A percentile compares a stretch with the other conserved stretches of the same genome.
These are phyloP conservation scores for Marsdenia floribunda DNA, from an alignment of 257 asterid genomes.

Conservation along the genomic window DNA sequence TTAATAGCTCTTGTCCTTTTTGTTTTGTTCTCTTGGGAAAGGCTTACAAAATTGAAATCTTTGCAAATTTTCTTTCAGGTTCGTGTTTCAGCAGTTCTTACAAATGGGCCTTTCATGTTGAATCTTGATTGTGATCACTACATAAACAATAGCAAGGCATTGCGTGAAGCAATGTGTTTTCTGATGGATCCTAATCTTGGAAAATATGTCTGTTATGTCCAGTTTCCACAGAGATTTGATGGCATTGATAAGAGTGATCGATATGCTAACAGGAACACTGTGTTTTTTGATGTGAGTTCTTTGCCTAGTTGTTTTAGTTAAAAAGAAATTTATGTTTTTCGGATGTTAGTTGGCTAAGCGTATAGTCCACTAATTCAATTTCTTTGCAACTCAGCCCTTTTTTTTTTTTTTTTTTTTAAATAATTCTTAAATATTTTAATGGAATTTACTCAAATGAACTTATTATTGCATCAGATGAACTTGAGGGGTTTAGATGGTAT, in stretches of 20 bases:
- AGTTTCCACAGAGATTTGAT: slow-evolving; percentile 95
- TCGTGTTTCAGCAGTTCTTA: slow-evolving; percentile 96
- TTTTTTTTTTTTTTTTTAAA: no score
- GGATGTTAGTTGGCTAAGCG: background rate
- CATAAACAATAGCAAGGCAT: slow-evolving; percentile 95
- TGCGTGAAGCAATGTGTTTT: slow-evolving; percentile 97
- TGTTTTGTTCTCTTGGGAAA: slow-evolving; percentile 8
- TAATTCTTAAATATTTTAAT: background rate
- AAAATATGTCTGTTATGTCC: slow-evolving; percentile 93
- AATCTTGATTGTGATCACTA: slow-evolving; percentile 99
- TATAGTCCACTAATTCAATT: background rate
- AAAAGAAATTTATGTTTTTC: background rate
- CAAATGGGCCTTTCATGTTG: slow-evolving; percentile 95
- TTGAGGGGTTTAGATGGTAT: slow-evolving; percentile 96
- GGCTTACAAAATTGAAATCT: slow-evolving; percentile 19
- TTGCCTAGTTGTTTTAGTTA: background rate
- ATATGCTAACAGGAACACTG: slow-evolving; percentile 94
- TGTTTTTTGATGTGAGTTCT: slow-evolving; percentile 87
- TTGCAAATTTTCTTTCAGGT: slow-evolving; percentile 47
- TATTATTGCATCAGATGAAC: slow-evolving; percentile 54
- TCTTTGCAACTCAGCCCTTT: background rate
- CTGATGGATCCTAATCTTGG: slow-evolving; percentile 98
- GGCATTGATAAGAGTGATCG: slow-evolving; percentile 93
- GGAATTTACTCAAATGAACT: slow-evolving; percentile 9
- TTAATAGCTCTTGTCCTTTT: background rate